A percentile compares a stretch with the other conserved stretches of the same genome.
Conservation (phyloP, 441 rosid species). For the Daphne laureola region DNA sequence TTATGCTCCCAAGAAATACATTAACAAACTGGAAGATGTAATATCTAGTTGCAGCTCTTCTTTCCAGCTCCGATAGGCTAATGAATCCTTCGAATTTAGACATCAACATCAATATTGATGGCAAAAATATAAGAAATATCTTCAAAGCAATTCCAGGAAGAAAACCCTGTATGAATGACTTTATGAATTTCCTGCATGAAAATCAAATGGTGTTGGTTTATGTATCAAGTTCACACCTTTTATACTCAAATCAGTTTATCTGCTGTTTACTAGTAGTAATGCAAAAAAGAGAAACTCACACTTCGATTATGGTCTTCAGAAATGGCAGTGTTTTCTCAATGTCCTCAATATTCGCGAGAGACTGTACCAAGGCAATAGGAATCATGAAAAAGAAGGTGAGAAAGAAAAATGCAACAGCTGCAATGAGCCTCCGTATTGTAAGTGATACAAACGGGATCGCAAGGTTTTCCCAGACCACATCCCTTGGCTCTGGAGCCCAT, state of each 20-base stretch:
- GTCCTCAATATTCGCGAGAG: slow-evolving; percentile 88
- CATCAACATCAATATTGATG: slow-evolving; percentile 91
- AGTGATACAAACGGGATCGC: slow-evolving; percentile 85
- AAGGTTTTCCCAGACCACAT: slow-evolving; percentile 77
- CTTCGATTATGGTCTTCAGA: slow-evolving; percentile 60
- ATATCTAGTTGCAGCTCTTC: slow-evolving; percentile 84
- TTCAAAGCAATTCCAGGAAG: slow-evolving; percentile 94
- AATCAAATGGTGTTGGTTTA: slow-evolving; percentile 4
- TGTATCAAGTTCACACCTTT: too few relatives aligned
- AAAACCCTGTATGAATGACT: slow-evolving; percentile 86
- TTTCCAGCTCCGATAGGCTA: slow-evolving; percentile 64
- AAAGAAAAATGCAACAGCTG: slow-evolving; percentile 71
- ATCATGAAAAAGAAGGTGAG: slow-evolving; percentile 98
- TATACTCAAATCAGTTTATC: too few relatives aligned
- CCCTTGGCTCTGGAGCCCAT: slow-evolving; percentile 98
- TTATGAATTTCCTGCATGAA: slow-evolving; percentile 45
- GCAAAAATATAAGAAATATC: slow-evolving; percentile 83
- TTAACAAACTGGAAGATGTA: slow-evolving; percentile 85
- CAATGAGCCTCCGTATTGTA: slow-evolving; percentile 56
- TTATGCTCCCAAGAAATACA: slow-evolving; percentile 86
- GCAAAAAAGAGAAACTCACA: slow-evolving; percentile 42
- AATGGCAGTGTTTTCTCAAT: slow-evolving; percentile 85
- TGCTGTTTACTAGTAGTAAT: too few relatives aligned
- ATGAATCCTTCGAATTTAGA: slow-evolving; percentile 91
- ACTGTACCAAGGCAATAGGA: slow-evolving; percentile 88